Evolutionary conservation across 2,329 filamentous ascomycete species (phyloP), one percentile per base, ranked within the genome.

Genomic region (Aspergillus sp.): DNA sequence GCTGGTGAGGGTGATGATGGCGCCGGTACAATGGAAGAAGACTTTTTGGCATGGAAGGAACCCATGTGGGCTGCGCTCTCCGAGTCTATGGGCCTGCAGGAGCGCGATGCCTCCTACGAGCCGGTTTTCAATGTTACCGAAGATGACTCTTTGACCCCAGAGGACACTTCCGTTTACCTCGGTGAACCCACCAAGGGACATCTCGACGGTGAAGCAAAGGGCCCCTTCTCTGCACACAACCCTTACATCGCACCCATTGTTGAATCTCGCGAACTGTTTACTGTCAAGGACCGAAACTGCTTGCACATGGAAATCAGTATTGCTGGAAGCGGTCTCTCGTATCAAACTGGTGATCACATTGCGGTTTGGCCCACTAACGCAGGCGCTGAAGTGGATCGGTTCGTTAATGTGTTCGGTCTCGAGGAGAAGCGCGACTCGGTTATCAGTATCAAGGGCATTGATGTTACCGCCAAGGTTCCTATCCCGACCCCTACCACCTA

Each of bases 21-120:
- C 63, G 93, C 95, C 64, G 95, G 96, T 61, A 99, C 95, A 57
- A 99, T 99, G 96, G 95, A 99, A 79, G 96, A 99, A 79, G 96
- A 99, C 71, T 99, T 98, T 76, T 80, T 99, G 69, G 91, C 93
- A 64, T 99, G 95, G 95, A 99, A 99, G 80, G 95, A 99, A 70
- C 93, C 93, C 61, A 99, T 99, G 95, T 99, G 96, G 95, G 81
- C 84, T 68, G 90, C 89, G 59, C 82, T 99, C 53, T 83, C 89
- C 22, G 85, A 90, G 64, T 87, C 90, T 71, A 91, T 99, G 89
- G 86, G 86, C 54, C 80, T 99, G 56, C 90, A 98, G 77, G 95
- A 99, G 79, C 92, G 95, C 59, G 96, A 99, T 74, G 91, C 93
- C 61, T 87, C 96, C 59, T 99, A 98, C 75, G 96, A 99, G 75